Conservation (phyloP, 176 grass and related monocot genomes). For the Oryza nivara region DNA sequence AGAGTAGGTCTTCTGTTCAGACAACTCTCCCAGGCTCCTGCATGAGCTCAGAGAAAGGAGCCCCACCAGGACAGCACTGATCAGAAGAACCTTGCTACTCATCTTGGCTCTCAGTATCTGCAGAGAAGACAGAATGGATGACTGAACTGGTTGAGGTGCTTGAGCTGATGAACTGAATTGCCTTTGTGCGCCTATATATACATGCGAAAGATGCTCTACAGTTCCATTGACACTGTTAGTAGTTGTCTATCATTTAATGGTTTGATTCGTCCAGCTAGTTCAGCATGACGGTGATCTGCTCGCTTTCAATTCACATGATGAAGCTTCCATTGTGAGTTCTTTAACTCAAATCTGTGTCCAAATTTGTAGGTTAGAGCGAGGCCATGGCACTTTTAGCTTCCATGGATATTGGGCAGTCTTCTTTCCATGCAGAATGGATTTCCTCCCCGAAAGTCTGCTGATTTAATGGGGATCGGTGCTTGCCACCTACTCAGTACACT, state of each 20-base stretch:
- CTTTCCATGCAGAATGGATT: not conserved
- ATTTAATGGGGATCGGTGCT: slow-evolving; percentile 44
- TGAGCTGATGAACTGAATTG: slow-evolving; percentile 42
- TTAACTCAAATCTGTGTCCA: not conserved
- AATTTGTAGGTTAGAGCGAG: slow-evolving; percentile 11
- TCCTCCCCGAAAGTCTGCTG: not conserved
- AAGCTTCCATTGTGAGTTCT: slow-evolving; percentile 35
- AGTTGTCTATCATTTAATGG: slow-evolving; percentile 50
- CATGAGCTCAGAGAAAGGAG: slow-evolving; percentile 57
- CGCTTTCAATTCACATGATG: not conserved
- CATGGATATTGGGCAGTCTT: slow-evolving; percentile 16
- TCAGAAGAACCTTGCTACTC: slow-evolving; percentile 53
- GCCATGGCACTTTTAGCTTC: not conserved
- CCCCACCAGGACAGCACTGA: slow-evolving; percentile 60
- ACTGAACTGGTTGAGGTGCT: slow-evolving; percentile 39
- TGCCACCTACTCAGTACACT: slow-evolving; percentile 48
- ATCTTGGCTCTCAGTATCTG: slow-evolving; percentile 43
- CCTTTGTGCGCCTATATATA: slow-evolving; percentile 41
- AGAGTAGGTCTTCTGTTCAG: slow-evolving; percentile 57
- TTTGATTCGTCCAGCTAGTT: slow-evolving; percentile 40
- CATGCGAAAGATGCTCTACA: not conserved
- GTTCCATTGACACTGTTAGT: slow-evolving; percentile 31
- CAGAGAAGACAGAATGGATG: slow-evolving; percentile 29
- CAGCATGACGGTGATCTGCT: not conserved
- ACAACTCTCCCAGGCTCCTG: slow-evolving; percentile 60